These are phyloP conservation scores for Globisporangium spinosum DNA, from an alignment of 352 stramenopile genomes.

Conservation along the genomic window DNA sequence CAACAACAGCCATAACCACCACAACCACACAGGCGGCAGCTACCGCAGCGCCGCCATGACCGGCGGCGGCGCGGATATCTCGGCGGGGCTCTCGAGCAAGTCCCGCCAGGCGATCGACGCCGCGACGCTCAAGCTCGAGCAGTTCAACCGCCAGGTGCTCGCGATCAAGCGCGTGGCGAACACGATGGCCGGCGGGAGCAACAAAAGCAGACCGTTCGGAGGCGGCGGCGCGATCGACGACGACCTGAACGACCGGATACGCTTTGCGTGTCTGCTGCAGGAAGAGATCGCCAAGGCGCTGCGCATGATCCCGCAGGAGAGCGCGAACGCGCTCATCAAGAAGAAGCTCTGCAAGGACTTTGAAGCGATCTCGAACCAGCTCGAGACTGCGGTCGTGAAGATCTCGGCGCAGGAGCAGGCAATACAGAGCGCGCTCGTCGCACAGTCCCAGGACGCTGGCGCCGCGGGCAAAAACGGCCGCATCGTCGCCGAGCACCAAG, in stretches of 20 bases:
- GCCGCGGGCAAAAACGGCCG: constrained; percentile 24
- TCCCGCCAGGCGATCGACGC: constrained; percentile 58
- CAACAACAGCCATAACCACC: not conserved
- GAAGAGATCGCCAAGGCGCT: constrained; percentile 75
- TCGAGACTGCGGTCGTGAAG: constrained; percentile 63
- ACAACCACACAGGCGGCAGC: constrained; percentile 9
- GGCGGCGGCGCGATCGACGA: constrained; percentile 42
- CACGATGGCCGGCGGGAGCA: constrained; percentile 7
- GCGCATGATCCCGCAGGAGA: constrained; percentile 49
- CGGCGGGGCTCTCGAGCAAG: constrained; percentile 24
- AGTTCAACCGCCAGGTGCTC: constrained; percentile 81
- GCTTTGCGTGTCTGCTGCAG: constrained; percentile 77
- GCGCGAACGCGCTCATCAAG: constrained; percentile 65
- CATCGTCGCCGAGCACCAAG: constrained; percentile 66
- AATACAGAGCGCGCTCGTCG: constrained; percentile 45
- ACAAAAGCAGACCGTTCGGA: constrained; percentile 1
- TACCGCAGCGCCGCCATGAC: constrained; percentile 15
- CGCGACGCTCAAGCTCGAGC: constrained; percentile 73
- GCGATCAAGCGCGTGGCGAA: constrained; percentile 65
- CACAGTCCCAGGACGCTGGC: constrained; percentile 15
- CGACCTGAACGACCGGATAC: constrained; percentile 80
- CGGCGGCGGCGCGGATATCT: constrained; percentile 7
- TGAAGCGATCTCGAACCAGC: constrained; percentile 64
- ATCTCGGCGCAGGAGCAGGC: constrained; percentile 63
- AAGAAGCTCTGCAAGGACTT: constrained; percentile 84